Conservation (phyloP, 192 early-diverging fungal species). For the Chytriomyces confervae region DNA sequence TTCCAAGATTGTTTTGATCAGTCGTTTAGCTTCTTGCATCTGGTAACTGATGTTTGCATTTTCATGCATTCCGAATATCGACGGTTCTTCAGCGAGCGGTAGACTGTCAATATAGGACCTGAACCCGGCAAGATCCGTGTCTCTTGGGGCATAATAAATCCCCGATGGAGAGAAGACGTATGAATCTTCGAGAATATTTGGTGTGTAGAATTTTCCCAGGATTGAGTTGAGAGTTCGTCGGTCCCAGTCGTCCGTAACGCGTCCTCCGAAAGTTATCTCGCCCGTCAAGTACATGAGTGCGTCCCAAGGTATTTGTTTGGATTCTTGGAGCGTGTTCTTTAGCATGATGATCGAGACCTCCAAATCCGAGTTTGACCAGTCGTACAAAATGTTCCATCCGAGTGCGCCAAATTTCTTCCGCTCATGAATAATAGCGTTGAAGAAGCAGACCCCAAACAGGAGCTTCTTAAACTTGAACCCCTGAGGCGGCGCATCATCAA, state of each 20-base stretch:
- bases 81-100: conserved; percentile 65
- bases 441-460: conserved; percentile 68
- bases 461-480: conserved; percentile 63
- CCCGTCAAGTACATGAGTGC: conserved; percentile 62
- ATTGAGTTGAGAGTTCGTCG: conserved; percentile 61
- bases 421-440: conserved; percentile 70
- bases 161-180: conserved; percentile 65
- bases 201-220: conserved; percentile 58
- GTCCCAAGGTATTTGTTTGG: conserved; percentile 63
- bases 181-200: conserved; percentile 55
- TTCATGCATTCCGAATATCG: conserved; percentile 71
- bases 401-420: conserved; percentile 68
- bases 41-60: conserved; percentile 71
- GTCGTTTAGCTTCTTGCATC: conserved; percentile 61
- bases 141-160: conserved; percentile 62
- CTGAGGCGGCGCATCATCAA: conserved; percentile 65
- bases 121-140: conserved; percentile 54
- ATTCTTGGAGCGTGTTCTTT: conserved; percentile 58
- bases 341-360: conserved; percentile 60
- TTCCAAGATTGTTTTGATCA: conserved; percentile 63
- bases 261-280: conserved; percentile 69
- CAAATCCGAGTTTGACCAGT: conserved; percentile 65
- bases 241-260: conserved; percentile 72
- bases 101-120: conserved; percentile 60
- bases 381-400: conserved; percentile 69